These are phyloP conservation scores for Boletus tomentosulus DNA, from an alignment of 768 basidiomycete species.

Conservation along the genomic window DNA sequence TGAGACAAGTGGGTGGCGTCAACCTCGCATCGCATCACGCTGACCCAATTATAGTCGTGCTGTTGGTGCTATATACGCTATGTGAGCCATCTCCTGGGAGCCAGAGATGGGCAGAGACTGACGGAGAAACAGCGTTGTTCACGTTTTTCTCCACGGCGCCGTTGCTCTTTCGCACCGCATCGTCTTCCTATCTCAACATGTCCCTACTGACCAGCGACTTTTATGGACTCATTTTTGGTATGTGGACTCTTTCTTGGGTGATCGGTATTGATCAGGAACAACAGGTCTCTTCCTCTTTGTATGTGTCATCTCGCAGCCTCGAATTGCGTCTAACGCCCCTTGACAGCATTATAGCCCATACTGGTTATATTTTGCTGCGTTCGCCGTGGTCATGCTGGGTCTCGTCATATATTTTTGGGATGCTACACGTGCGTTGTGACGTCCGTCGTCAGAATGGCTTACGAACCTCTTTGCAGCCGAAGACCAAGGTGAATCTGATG, in stretches of 20 bases:
- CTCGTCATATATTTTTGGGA: constrained; percentile 85
- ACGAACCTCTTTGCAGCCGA: constrained; percentile 46
- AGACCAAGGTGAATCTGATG: constrained; percentile 53
- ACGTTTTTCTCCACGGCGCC: constrained; percentile 82
- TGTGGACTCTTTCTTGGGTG: too few relatives aligned
- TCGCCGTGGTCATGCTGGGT: constrained; percentile 63
- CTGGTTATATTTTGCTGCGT: constrained; percentile 87
- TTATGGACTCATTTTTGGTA: constrained; percentile 74
- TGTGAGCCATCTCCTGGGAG: constrained; percentile 26
- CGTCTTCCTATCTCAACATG: constrained; percentile 81
- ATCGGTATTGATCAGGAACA: too few relatives aligned
- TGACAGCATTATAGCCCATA: constrained; percentile 80
- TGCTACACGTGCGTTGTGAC: constrained; percentile 59
- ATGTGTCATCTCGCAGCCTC: constrained; percentile 12
- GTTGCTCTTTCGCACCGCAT: constrained; percentile 76
- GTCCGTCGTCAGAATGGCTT: neutral
- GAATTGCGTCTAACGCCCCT: neutral
- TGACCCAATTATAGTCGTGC: constrained; percentile 39
- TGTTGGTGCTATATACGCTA: constrained; percentile 44
- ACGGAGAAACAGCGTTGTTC: constrained; percentile 79
- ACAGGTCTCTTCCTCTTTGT: constrained; percentile 55
- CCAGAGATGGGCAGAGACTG: too few relatives aligned
- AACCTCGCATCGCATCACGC: constrained; percentile 30
- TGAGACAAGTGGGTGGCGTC: constrained; percentile 48
- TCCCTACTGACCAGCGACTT: constrained; percentile 86